These are phyloP conservation scores for Hymenoscyphus albidus DNA, from an alignment of 2,329 filamentous ascomycete genomes.

Conservation along the genomic window DNA sequence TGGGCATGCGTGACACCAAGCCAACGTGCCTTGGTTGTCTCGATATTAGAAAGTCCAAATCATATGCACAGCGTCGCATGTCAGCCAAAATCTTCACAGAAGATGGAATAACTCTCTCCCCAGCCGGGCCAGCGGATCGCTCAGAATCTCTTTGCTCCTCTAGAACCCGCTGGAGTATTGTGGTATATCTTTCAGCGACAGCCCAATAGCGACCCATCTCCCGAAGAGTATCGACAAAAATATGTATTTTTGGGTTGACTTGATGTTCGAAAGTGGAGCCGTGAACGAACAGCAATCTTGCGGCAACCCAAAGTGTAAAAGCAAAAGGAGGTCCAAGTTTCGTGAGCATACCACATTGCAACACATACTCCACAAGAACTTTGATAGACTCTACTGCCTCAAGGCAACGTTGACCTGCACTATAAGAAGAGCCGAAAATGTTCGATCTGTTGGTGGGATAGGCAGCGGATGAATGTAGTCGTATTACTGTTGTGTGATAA, in stretches of 20 bases:
- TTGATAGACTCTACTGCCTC: conserved; percentile 80
- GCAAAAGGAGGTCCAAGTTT: conserved; percentile 88
- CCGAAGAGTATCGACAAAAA: conserved; percentile 77
- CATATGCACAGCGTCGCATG: conserved; percentile 87
- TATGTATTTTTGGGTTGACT: conserved; percentile 71
- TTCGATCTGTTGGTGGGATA: conserved; percentile 86
- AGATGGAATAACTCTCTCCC: conserved; percentile 72
- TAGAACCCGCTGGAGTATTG: conserved; percentile 74
- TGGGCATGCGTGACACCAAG: conserved; percentile 44
- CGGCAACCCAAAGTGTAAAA: conserved; percentile 89
- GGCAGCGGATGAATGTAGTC: conserved; percentile 85
- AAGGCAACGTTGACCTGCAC: conserved; percentile 77
- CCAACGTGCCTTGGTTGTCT: conserved; percentile 50
- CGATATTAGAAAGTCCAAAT: conserved; percentile 85
- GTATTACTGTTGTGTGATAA: conserved; percentile 85
- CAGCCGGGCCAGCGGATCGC: conserved; percentile 53
- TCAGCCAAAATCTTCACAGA: conserved; percentile 85
- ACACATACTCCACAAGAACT: conserved; percentile 72
- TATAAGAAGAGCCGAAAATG: conserved; percentile 86
- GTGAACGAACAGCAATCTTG: conserved; percentile 81
- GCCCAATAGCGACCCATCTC: conserved; percentile 83
- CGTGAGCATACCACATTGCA: conserved; percentile 67
- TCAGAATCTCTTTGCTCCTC: conserved; percentile 82
- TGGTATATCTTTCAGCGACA: conserved; percentile 77
- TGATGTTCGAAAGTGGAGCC: conserved; percentile 85